Evolutionary conservation across 2,329 filamentous ascomycete species (phyloP).

Genomic region (Trichoderma koningii): DNA sequence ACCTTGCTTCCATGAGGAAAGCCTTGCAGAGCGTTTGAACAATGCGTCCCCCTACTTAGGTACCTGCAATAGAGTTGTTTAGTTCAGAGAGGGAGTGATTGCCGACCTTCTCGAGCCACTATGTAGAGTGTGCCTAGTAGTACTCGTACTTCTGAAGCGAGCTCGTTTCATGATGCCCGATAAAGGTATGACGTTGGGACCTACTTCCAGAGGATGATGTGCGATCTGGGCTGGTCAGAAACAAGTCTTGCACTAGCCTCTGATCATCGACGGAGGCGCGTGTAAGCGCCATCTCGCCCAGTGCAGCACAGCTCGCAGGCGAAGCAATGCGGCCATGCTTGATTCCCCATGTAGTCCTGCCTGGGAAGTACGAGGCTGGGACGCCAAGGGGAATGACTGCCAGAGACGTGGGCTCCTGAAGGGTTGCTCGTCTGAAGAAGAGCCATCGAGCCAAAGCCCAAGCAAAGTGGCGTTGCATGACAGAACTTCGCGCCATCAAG

Average conservation of each 20-base stretch:
- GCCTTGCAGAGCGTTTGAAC: not conserved
- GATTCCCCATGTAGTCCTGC: not conserved
- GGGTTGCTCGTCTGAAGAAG: not conserved
- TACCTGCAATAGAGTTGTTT: not conserved
- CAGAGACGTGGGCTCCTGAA: not conserved
- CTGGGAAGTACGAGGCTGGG: not conserved
- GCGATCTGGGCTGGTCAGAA: not conserved
- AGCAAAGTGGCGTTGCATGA: not conserved
- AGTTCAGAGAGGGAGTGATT: not conserved
- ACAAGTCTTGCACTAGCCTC: constrained; percentile 1
- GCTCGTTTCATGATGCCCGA: not conserved
- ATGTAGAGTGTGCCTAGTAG: not conserved
- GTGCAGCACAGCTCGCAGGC: not conserved
- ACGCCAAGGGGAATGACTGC: not conserved
- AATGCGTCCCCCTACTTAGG: no score
- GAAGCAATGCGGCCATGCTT: constrained; percentile 1
- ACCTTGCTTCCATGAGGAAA: not conserved
- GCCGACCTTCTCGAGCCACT: not conserved
- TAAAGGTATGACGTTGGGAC: constrained; percentile 5
- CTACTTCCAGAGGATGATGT: not conserved
- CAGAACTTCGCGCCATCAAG: constrained; percentile 10
- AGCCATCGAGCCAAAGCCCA: not conserved
- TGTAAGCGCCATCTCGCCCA: constrained; percentile 1
- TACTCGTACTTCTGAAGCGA: not conserved
- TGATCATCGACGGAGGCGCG: not conserved